Evolutionary conservation across 306 rosid species (phyloP), one percentile per base, ranked within the genome.

Genomic region (Malus sieversii): DNA sequence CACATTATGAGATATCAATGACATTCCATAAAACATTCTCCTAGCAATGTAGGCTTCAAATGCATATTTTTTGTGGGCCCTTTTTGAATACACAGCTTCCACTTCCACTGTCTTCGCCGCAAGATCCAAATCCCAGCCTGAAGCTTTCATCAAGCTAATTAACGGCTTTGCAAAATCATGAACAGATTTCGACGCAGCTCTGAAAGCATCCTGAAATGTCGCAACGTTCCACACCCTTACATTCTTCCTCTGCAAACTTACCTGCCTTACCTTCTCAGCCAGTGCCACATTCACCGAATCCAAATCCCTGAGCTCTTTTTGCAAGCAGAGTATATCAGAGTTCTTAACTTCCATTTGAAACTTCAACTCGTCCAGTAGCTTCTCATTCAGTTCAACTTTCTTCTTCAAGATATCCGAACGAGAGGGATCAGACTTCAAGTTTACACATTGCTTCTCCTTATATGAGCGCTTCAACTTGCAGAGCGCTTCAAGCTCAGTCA

Each of bases 81-180:
- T 91, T 86, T 81, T 90, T 15, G 82, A 75, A 78, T 85, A 93
- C 68, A 79, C 80, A 58, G 68, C 96, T 75, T 73, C 89, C 19
- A 32, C 63, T 76, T 80, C 96, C n/a, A 88, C 81, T 6, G 90
- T 79, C 51, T 71, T 82, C 15, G 81, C 92, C 0, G 93, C 98
- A 75, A 30, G 62, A 79, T 90, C 89, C 72, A 91, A 87, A 81
- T 93, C 90, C 98, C 98, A 93, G 35, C 96, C 90, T 1, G 97
- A 82, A 79, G 90, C 93, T 80, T 88, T 91, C 97, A 91, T 86
- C 86, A 91, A 79, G 70, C 83, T 79, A 66, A 91, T 91, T 40
- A 93, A 75, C 4, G 97, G 91, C 82, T 90, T 93, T 8, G 94
- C 93, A 38, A 91, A 93, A 85, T 91, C 94, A 79, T 91, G 97